Evolutionary conservation across 2,329 filamentous ascomycete species (phyloP), one percentile per base, ranked within the genome.

Genomic region (Remersonia thermophila): DNA sequence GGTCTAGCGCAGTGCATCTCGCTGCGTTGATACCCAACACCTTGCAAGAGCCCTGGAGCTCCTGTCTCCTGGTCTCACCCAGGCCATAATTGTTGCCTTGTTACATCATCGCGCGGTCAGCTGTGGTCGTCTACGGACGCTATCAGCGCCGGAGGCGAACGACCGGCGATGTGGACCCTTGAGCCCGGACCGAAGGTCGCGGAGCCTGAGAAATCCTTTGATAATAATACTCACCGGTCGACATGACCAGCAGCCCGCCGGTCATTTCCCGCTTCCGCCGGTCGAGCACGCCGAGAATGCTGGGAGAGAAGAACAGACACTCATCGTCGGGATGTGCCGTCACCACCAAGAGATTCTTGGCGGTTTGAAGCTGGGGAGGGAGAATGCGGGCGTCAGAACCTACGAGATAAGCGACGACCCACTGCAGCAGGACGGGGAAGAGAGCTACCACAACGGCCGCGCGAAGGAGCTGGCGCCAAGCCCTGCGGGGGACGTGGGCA

Each of bases 261-360:
- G 40, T 49, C 8, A 49, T 41, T 1, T 35, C 33, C 30, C 32
- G 49, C 33, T 54, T 52, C 20, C 20, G 5, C n/a, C 51, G 37
- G 29, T 51, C 51, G 31, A 56, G 42, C 7, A 55, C 43, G 18
- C 53, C 54, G 25, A 57, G 33, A 6, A 56, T 53, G 37, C 46
- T 52, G 3, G 54, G 54, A 3, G 54, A 39, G 30, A 55, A 55
- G 37, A 55, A 57, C 5, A 56, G 49, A 18, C 53, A 57, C 43
- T 67, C 67, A 7, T 60, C 57, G 25, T 58, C 58, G 11, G 53
- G 53, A 28, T 60, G 57, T 2, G 59, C 58, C 10, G 58, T 61
- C 10, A 62, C 55, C 23, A 61, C 47, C 16, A 62, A 40, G 3
- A 61, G 41, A 41, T 54, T 60, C 28, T 51, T 54, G 11, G 57